Evolutionary conservation across 176 grass and related monocot genomes (phyloP), one percentile per base, ranked within the genome.

Genomic region (Carex cristatella): DNA sequence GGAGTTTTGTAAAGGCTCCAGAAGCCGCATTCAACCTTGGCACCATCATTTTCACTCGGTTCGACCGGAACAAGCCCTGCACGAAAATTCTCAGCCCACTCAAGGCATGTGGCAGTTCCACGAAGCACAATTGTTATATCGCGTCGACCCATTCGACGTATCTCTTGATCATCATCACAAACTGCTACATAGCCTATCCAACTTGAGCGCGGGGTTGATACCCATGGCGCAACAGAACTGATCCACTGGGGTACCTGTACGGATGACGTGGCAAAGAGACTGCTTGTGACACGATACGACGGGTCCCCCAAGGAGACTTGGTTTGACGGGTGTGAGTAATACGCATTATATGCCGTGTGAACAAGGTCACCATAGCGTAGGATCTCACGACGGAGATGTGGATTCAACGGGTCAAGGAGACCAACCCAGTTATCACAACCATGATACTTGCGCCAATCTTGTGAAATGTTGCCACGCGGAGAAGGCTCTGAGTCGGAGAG

Each of bases 11-110:
- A 94, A 40, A 94, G 88, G 84, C 87, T 94, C 60, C 85, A 76
- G 88, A 94, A 92, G 0, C 90, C 93, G 56, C 84, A 85, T 23
- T 87, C 93, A 66, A 94, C 93, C 90, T 92, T 94, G 33, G 90
- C 67, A 23, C 61, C 68, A 33, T 40, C 33, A n/a, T 60, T 46
- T 10, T 48, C 70, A 1, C 81, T 74, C 1, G 59, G 75, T 15
- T 64, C 18, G 12, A 92, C 12, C 2, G 90, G 88, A 40, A 89
- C 90, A 44, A 94, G 90, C 48, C 65, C 3, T 27, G 86, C 54
- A 19, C 93, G 93, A 53, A 94, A 89, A 78, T 94, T 94, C 90
- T 94, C 93, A 18, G 88, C 93, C 93, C 93, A 94, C 79, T 94
- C 90, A 42, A 78, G 93, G 79, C 88, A 88, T 5, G 93, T 94